phyloP scores from a whole-genome alignment of 2,329 filamentous ascomycete species.

The Bipolaris cookei region DNA sequence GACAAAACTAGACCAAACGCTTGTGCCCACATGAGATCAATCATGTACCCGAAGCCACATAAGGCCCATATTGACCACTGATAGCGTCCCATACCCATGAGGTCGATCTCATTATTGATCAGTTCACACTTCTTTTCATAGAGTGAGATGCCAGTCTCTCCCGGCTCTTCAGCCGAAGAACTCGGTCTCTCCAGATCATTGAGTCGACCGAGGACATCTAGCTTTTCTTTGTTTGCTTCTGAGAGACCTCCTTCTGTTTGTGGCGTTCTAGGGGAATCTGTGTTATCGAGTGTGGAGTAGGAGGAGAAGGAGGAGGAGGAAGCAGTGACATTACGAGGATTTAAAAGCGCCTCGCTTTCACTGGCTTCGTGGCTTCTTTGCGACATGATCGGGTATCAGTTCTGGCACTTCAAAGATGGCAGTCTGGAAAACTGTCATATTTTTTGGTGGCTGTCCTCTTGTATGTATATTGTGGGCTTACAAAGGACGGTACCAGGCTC shows the following conservation, averaged over 20 bases:
- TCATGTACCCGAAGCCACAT: constrained; percentile 62
- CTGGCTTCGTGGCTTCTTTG: background rate
- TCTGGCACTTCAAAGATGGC: background rate
- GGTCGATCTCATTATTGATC: constrained; percentile 58
- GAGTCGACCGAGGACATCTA: background rate
- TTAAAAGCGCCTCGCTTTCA: constrained; percentile 13
- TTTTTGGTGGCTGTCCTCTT: constrained; percentile 8
- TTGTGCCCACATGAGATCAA: constrained; percentile 65
- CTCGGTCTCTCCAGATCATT: constrained; percentile 6
- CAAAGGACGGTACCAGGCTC: constrained; percentile 4
- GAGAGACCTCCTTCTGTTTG: background rate
- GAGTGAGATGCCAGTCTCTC: constrained; percentile 29
- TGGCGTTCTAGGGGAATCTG: background rate
- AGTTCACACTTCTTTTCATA: constrained; percentile 55
- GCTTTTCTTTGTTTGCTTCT: constrained; percentile 7
- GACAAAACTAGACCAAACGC: constrained; percentile 63
- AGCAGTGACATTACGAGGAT: constrained; percentile 2
- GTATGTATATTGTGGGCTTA: constrained; percentile 8
- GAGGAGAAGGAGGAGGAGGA: constrained; percentile 15
- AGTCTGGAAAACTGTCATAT: background rate
- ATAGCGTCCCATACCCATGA: constrained; percentile 61
- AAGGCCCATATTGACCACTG: constrained; percentile 61
- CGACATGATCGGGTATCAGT: constrained; percentile 7
- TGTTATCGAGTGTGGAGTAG: constrained; percentile 13
- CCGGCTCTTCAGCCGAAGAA: constrained; percentile 14